Conservation (phyloP, 2,329 filamentous ascomycete genomes). For the Hymenoscyphus salicellus region DNA sequence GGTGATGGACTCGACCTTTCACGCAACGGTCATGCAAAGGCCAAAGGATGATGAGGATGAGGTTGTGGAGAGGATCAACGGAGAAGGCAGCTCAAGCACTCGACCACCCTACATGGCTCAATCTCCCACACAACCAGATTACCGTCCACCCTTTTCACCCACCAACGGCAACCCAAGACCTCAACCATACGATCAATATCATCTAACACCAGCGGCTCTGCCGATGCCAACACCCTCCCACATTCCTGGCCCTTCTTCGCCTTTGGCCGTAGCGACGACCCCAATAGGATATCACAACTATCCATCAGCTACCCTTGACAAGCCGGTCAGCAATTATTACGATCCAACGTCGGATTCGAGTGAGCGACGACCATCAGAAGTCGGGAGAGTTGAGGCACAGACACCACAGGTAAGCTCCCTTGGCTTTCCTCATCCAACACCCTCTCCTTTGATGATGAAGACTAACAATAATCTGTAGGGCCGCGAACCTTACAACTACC, state of each 20-base stretch:
- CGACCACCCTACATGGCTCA: constrained; percentile 24
- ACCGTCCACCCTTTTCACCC: constrained; percentile 30
- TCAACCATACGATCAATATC: constrained; percentile 34
- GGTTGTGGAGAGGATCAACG: constrained; percentile 31
- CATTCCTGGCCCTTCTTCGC: constrained; percentile 32
- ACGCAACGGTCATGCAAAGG: constrained; percentile 35
- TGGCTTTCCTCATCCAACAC: background rate
- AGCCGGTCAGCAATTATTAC: constrained; percentile 44
- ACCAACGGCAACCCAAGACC: constrained; percentile 32
- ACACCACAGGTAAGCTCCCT: constrained; percentile 32
- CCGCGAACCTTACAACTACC: constrained; percentile 51
- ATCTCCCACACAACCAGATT: constrained; percentile 31
- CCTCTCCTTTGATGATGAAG: constrained; percentile 8
- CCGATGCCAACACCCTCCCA: constrained; percentile 28
- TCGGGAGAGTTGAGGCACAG: constrained; percentile 30
- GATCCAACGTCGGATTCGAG: constrained; percentile 45
- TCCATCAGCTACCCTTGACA: constrained; percentile 39
- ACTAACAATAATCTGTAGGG: constrained; percentile 37
- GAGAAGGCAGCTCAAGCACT: constrained; percentile 31
- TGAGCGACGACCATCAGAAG: constrained; percentile 40
- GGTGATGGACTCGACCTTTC: constrained; percentile 33
- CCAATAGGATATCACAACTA: constrained; percentile 36
- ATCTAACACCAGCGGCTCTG: constrained; percentile 27
- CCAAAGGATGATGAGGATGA: constrained; percentile 31
- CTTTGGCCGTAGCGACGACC: constrained; percentile 27